A percentile compares a stretch with the other conserved stretches of the same genome.
These are phyloP conservation scores for Dictyophora rubrovolvata DNA, from an alignment of 768 basidiomycete genomes.

Conservation along the genomic window DNA sequence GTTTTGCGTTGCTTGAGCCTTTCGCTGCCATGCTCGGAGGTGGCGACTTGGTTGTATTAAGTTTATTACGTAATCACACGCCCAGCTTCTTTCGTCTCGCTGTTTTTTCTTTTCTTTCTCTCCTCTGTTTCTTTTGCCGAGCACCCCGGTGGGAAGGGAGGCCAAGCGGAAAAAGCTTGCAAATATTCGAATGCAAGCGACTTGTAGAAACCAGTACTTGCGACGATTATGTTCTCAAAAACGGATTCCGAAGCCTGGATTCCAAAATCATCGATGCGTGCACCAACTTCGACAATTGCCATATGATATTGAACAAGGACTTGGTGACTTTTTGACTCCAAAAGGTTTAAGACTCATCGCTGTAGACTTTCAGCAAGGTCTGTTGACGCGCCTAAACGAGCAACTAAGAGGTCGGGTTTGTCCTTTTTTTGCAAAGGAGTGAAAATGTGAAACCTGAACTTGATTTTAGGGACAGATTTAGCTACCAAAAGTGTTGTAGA, in stretches of 20 bases:
- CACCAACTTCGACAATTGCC: slow-evolving; percentile 48
- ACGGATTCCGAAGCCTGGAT: not conserved
- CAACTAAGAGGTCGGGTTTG: slow-evolving; percentile 57
- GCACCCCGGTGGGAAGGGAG: not conserved
- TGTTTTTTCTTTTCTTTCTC: not conserved
- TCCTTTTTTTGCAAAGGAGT: slow-evolving; percentile 7
- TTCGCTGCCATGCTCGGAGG: slow-evolving; percentile 7
- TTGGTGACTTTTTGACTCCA: slow-evolving; percentile 72
- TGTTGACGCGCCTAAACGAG: slow-evolving; percentile 67
- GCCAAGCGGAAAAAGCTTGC: not conserved
- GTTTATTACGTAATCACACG: slow-evolving; percentile 2
- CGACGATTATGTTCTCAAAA: not conserved
- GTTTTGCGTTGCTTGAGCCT: not conserved
- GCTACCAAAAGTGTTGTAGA: slow-evolving; percentile 53
- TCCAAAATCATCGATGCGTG: slow-evolving; percentile 22
- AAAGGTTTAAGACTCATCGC: slow-evolving; percentile 60
- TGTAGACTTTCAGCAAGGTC: slow-evolving; percentile 78
- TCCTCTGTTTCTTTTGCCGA: too few species aligned
- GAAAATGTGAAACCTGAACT: not conserved
- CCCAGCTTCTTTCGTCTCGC: not conserved
- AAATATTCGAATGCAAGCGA: not conserved
- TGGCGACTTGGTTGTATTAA: not conserved
- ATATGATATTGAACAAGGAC: slow-evolving; percentile 59
- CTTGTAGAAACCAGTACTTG: not conserved
- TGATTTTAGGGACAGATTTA: slow-evolving; percentile 40